A percentile compares a stretch with the other conserved stretches of the same genome.
phyloP scores from a whole-genome alignment of 148 eudicot genomes.

The Fagopyrum tataricum region DNA sequence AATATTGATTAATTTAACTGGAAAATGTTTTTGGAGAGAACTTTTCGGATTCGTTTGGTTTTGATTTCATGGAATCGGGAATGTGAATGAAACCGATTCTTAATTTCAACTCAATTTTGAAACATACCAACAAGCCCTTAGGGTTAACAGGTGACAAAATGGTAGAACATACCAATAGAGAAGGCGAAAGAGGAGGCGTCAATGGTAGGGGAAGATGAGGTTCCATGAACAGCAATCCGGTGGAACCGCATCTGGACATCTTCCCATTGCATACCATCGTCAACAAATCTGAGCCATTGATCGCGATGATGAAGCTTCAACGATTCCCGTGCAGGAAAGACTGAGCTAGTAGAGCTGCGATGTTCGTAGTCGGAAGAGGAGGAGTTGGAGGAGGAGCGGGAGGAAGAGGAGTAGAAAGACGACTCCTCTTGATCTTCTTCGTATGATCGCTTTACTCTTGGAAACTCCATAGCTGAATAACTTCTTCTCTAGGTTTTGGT shows the following conservation, averaged over 20 bases:
- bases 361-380: conserved; percentile 1
- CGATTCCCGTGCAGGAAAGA: background rate
- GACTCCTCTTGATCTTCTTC: background rate
- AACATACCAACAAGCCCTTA: background rate
- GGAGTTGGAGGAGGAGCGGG: conserved; percentile 2
- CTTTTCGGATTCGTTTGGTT: too few relatives aligned
- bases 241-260: conserved; percentile 17
- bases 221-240: background rate
- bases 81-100: too few relatives aligned
- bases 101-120: background rate
- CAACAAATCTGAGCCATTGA: conserved; percentile 15
- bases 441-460: background rate
- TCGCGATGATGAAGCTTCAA: background rate
- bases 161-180: background rate
- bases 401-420: background rate
- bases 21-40: too few relatives aligned
- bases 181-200: conserved; percentile 11
- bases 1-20: too few relatives aligned
- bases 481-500: background rate
- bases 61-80: too few relatives aligned
- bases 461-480: background rate
- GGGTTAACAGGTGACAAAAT: too few relatives aligned
- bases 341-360: background rate
- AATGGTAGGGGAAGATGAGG: background rate
- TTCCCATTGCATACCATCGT: conserved; percentile 15